Conservation (phyloP, 1,139 yeast species). For the Groenewaldozyma sp. region DNA sequence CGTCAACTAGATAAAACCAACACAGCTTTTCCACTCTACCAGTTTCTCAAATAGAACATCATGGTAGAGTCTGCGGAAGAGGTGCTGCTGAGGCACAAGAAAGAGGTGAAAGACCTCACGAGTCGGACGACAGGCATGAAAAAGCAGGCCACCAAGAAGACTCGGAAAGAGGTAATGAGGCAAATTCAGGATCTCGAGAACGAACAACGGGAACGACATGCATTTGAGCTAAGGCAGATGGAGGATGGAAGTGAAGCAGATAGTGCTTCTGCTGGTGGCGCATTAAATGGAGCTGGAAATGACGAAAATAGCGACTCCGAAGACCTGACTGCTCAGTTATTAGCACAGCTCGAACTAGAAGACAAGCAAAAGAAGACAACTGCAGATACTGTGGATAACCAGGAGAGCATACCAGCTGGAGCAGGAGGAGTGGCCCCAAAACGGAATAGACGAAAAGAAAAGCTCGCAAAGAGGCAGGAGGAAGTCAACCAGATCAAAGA, state of each 20-base stretch:
- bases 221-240: conserved; percentile 10
- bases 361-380: conserved; percentile 16
- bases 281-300: background rate
- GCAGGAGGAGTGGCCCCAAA: conserved; percentile 25
- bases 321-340: conserved; percentile 53
- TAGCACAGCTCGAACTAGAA: conserved; percentile 44
- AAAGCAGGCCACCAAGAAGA: conserved; percentile 70
- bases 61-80: conserved; percentile 40
- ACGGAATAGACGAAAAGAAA: conserved; percentile 78
- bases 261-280: background rate
- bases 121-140: conserved; percentile 65
- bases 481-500: conserved; percentile 52
- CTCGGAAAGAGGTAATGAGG: conserved; percentile 39
- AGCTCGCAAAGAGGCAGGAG: conserved; percentile 66
- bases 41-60: no score
- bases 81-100: conserved; percentile 52
- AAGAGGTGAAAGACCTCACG: conserved; percentile 57
- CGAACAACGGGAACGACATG: conserved; percentile 45
- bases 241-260: conserved; percentile 1
- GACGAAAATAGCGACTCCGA: conserved; percentile 25
- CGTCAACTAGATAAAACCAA: no score
- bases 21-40: no score
- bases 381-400: conserved; percentile 8
- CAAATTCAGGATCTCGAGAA: conserved; percentile 53
- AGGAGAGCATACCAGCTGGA: conserved; percentile 1